Base-by-base conservation (phyloP, 1,284 basidiomycete species). In the Athelia psychrophila region DNA sequence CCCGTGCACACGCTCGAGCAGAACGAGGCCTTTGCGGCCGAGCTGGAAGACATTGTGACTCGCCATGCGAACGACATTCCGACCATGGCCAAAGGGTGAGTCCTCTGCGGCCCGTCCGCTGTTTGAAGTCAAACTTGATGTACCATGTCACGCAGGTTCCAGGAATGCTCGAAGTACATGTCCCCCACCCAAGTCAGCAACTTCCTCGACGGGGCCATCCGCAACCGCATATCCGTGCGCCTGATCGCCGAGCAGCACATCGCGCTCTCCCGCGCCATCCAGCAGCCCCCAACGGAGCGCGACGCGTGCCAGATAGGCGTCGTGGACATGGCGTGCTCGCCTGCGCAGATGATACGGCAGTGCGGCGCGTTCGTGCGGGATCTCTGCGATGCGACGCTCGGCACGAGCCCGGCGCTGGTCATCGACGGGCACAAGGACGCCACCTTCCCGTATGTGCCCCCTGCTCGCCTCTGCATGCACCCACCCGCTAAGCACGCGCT, bases 211-310 rank as follows among this genome's bases (percentile, higher is more conserved):
- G 84, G 84, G 22, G 86, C 91, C 18, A 94, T 96, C 61, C 86
- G 88, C 27, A 92, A 86, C 60, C 84, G 93, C 42, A 93, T 95
- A 52, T 91, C 90, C 27, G 86, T 95, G 25, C 86, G 93, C 18
- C 75, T 96, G 49, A 93, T 95, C 57, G 94, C 93, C 40, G 93
- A 96, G 65, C 94, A 96, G 64, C 94, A 96, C 64, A 87, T 96
- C 36, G 86, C 91, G 2, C 75, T 95, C 19, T 89, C 90, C 2
- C 79, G 80, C 49, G 83, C 84, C 1, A 67, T 91, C 49, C 65
- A 70, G 48, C 64, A 36, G 20, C 6, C 38, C 6, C 6, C 8
- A 5, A 63, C 69, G 30, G 49, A 73, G 44, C 65, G 73, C 2
- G 62, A 68, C 3, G 61, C 61, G 45, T 65, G 61, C 49, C 72